These are phyloP conservation scores for Boechera stricta DNA, from an alignment of 345 rosid genomes.

Conservation along the genomic window DNA sequence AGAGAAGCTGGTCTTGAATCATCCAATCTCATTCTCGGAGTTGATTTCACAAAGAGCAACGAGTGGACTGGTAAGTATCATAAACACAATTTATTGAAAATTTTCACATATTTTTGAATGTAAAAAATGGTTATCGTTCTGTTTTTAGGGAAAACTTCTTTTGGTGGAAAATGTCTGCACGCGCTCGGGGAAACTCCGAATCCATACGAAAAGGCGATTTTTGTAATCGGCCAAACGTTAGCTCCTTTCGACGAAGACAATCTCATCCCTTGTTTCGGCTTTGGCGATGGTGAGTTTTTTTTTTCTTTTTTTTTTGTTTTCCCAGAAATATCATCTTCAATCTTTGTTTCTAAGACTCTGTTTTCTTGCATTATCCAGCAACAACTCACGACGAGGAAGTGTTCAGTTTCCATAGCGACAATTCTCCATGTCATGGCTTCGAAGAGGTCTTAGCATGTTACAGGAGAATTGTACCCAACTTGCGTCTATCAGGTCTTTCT, in stretches of 20 bases:
- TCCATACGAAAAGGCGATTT: conserved; percentile 84
- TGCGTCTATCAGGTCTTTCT: conserved; percentile 68
- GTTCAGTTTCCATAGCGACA: conserved; percentile 74
- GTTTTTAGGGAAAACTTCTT: conserved; percentile 58
- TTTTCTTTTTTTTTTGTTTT: not conserved
- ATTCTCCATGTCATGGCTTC: conserved; percentile 78
- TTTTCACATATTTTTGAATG: conserved; percentile 6
- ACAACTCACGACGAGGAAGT: conserved; percentile 77
- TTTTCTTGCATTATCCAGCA: conserved; percentile 47
- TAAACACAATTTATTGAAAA: not conserved
- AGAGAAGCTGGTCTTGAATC: conserved; percentile 84
- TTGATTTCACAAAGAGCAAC: conserved; percentile 94
- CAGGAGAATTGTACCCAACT: conserved; percentile 58
- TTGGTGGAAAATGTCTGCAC: conserved; percentile 68
- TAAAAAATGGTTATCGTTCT: not conserved
- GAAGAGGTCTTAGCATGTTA: conserved; percentile 87
- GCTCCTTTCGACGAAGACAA: conserved; percentile 90
- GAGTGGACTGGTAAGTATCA: conserved; percentile 76
- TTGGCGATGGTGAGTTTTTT: conserved; percentile 63
- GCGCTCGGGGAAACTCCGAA: conserved; percentile 58
- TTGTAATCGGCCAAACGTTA: conserved; percentile 73
- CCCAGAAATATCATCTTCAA: not conserved
- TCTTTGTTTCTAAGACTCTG: not conserved
- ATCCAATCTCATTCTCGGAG: conserved; percentile 82
- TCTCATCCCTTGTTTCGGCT: conserved; percentile 83